phyloP scores from a whole-genome alignment of 1,139 yeast species.

The Tardiomyces digboiensis region DNA sequence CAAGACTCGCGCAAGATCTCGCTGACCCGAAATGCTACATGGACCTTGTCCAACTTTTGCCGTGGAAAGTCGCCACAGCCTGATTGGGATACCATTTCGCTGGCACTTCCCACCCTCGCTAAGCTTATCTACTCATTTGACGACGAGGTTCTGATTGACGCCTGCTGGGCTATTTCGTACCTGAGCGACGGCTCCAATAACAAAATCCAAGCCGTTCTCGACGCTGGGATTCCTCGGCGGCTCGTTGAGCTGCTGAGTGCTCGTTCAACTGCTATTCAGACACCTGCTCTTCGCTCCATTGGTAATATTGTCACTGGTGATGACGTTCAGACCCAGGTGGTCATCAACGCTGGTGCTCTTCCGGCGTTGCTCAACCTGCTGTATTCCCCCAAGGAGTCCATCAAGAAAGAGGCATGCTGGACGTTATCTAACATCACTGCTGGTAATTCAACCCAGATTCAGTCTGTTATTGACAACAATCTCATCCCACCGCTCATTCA shows the following conservation, averaged over 20 bases:
- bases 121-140: conserved; percentile 86
- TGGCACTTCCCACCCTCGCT: conserved; percentile 87
- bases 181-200: conserved; percentile 87
- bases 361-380: conserved; percentile 76
- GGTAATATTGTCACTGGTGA: conserved; percentile 98
- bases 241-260: conserved; percentile 83
- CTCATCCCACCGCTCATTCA: conserved; percentile 88
- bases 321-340: conserved; percentile 91
- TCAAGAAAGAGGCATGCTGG: conserved; percentile 98
- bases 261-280: conserved; percentile 80
- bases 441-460: conserved; percentile 91
- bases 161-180: conserved; percentile 98
- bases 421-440: conserved; percentile 97
- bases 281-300: conserved; percentile 95
- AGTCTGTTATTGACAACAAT: conserved; percentile 92
- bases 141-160: conserved; percentile 90
- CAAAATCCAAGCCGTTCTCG: conserved; percentile 95
- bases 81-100: conserved; percentile 79
- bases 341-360: conserved; percentile 87
- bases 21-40: conserved; percentile 90
- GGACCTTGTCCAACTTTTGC: conserved; percentile 96
- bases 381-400: conserved; percentile 79
- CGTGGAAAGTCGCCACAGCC: conserved; percentile 97
- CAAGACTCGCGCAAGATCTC: conserved; percentile 70
- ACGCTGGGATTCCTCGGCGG: conserved; percentile 91